These are phyloP conservation scores for Alternaria sp. DNA, from an alignment of 2,329 filamentous ascomycete species.

Conservation along the genomic window DNA sequence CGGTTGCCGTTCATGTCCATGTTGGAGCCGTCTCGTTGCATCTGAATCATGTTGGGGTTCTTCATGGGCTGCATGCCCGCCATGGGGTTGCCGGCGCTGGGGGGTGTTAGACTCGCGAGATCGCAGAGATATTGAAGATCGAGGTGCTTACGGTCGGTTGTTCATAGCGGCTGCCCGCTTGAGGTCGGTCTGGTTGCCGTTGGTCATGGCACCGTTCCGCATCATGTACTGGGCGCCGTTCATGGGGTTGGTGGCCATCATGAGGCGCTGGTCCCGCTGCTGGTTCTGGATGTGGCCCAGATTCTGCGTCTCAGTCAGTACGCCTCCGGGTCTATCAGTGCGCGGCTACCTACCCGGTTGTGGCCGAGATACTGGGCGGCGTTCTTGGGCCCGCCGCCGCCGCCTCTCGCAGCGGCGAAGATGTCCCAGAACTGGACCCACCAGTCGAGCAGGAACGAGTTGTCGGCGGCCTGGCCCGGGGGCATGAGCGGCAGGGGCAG, in stretches of 20 bases:
- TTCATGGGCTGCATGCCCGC: constrained; percentile 69
- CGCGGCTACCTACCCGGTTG: constrained; percentile 70
- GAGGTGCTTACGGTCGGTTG: constrained; percentile 76
- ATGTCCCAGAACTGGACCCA: constrained; percentile 98
- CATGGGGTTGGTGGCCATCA: constrained; percentile 66
- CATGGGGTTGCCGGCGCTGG: constrained; percentile 55
- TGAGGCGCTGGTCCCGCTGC: constrained; percentile 69
- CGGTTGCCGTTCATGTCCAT: constrained; percentile 82
- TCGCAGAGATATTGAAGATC: too few species aligned
- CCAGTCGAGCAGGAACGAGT: constrained; percentile 95
- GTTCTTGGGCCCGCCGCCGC: constrained; percentile 48
- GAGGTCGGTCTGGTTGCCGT: constrained; percentile 66
- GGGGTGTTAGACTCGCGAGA: constrained; percentile 16
- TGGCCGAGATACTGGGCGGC: constrained; percentile 76
- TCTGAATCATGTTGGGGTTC: constrained; percentile 69
- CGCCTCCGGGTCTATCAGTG: not conserved
- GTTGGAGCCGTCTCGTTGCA: constrained; percentile 86
- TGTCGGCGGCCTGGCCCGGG: constrained; percentile 66
- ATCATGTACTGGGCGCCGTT: constrained; percentile 57
- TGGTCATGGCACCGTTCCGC: constrained; percentile 63
- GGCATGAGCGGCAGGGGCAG: constrained; percentile 77
- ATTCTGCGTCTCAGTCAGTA: constrained; percentile 55
- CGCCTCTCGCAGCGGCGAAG: constrained; percentile 78
- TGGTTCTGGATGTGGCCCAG: constrained; percentile 77
- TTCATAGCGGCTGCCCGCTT: constrained; percentile 80